These are phyloP conservation scores for Moniliophthora roreri DNA, from an alignment of 1,284 basidiomycete genomes.

Conservation along the genomic window DNA sequence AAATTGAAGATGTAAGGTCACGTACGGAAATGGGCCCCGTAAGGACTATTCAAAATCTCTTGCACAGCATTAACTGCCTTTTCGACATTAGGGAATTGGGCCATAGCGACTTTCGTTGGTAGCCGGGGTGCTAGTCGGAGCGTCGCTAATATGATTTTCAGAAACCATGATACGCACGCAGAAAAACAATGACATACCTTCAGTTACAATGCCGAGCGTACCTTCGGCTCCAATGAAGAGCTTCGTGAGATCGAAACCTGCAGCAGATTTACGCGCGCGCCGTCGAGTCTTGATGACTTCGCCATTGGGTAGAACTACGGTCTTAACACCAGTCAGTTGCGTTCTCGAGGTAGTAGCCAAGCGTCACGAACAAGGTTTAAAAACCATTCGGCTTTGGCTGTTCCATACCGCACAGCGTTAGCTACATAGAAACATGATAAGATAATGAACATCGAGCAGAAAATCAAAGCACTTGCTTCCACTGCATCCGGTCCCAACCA, in stretches of 20 bases:
- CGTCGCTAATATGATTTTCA: slow-evolving; percentile 49
- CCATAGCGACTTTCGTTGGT: slow-evolving; percentile 75
- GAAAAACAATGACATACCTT: slow-evolving; percentile 40
- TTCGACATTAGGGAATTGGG: slow-evolving; percentile 64
- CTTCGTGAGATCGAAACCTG: slow-evolving; percentile 77
- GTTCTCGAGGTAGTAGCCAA: background rate
- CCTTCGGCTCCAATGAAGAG: slow-evolving; percentile 86
- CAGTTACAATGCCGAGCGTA: slow-evolving; percentile 78
- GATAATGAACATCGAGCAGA: background rate
- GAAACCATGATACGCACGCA: background rate
- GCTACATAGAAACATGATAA: slow-evolving; percentile 37
- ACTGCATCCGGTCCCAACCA: slow-evolving; percentile 57
- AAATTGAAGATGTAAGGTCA: slow-evolving; percentile 13
- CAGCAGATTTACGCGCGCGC: slow-evolving; percentile 71
- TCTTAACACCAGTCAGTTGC: slow-evolving; percentile 35
- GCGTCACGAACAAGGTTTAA: slow-evolving; percentile 52
- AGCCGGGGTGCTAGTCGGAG: slow-evolving; percentile 76
- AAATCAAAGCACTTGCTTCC: slow-evolving; percentile 43
- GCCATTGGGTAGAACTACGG: slow-evolving; percentile 76
- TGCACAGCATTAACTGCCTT: slow-evolving; percentile 74
- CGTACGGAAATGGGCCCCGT: slow-evolving; percentile 58
- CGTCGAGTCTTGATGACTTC: slow-evolving; percentile 81
- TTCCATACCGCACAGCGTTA: slow-evolving; percentile 83
- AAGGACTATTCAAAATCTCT: slow-evolving; percentile 71
- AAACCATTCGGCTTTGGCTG: slow-evolving; percentile 74